Evolutionary conservation across 768 basidiomycete species (phyloP), one percentile per base, ranked within the genome.

Genomic region (Suillus decipiens): DNA sequence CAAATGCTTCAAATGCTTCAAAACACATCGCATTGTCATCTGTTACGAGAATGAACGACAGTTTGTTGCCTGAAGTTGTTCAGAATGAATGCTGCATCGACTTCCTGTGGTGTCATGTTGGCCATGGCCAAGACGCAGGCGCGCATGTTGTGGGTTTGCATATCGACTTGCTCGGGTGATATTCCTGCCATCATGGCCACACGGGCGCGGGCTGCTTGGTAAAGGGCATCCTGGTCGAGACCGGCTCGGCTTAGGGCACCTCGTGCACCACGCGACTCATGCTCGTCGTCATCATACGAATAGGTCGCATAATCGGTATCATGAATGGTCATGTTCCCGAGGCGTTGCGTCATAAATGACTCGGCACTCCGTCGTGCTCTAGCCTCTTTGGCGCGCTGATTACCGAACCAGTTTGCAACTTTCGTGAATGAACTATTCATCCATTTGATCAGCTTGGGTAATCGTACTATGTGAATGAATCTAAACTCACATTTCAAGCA

Each of bases 361-460:
- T 28, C 28, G 28, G 55, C 19, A 12, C 41, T 11, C 28, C 11
- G 56, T 41, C 19, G 15, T 19, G 19, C 11, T 42, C 56, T 39
- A 11, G 37, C 37, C 11, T 41, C 56, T 57, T 57, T 41, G 28
- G 39, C 24, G 6, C 56, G 59, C 31, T 24, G 59, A 53, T 60
- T 60, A 58, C 58, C 58, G n/a, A 37, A 60, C 59, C 51, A 60
- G 36, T 58, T 60, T 5, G 5, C 8, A 19, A 57, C 33, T 60
- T 58, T 48, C 10, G 5, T 2, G 17, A 7, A 24, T 28, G 56
- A 24, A 3, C 56, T 57, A 31, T 57, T 5, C 2, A 41, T 11
- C 11, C 39, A 41, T 31, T 31, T 56, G 24, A 22, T 56, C 41
- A 31, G 37, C 24, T 28, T 4, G 17, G 5, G 17, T 17, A 10